A percentile compares a stretch with the other conserved stretches of the same genome.
phyloP scores from a whole-genome alignment of 2,329 filamentous ascomycete genomes.

The Neofusicoccum kwambonambiense region DNA sequence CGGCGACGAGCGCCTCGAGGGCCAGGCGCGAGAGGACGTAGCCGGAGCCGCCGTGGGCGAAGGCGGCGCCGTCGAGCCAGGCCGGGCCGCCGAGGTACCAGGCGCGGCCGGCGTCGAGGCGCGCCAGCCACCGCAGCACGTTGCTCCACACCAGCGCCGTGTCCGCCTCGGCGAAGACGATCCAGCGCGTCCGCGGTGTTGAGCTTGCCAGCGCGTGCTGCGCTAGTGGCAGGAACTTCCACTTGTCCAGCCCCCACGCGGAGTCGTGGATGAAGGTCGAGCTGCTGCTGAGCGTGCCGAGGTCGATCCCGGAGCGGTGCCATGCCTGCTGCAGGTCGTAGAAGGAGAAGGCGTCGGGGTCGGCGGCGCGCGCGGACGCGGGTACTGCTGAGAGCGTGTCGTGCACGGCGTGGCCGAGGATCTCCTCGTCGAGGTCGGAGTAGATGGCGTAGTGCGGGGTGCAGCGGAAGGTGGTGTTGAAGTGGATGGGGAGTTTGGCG shows the following conservation, averaged over 20 bases:
- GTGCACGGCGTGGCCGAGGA: conserved; percentile 35
- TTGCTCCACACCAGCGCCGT: conserved; percentile 39
- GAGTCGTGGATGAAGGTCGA: no score
- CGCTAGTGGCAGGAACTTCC: conserved; percentile 40
- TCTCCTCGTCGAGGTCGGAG: conserved; percentile 38
- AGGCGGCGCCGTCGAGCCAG: conserved; percentile 46
- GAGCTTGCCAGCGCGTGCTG: conserved; percentile 27
- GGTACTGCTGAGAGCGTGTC: conserved; percentile 16
- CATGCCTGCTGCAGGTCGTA: conserved; percentile 46
- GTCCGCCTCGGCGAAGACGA: conserved; percentile 39
- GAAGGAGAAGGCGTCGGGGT: conserved; percentile 48
- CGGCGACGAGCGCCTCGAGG: conserved; percentile 34
- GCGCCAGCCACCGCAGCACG: conserved; percentile 40
- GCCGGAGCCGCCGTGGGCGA: conserved; percentile 55
- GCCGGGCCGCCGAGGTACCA: conserved; percentile 46
- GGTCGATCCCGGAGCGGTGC: conserved; percentile 44
- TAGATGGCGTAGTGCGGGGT: conserved; percentile 36
- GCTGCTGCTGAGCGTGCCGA: conserved; percentile 27
- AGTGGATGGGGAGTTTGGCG: conserved; percentile 53
- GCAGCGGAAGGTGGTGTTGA: conserved; percentile 37
- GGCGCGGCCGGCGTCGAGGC: conserved; percentile 38
- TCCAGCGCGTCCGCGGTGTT: conserved; percentile 48
- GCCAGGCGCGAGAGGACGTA: conserved; percentile 51
- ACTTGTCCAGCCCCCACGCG: conserved; percentile 39
- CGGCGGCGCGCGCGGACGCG: conserved; percentile 47